Evolutionary conservation across 1,284 basidiomycete species (phyloP), one percentile per base, ranked within the genome.

Genomic region (Tranzscheliella williamsii): DNA sequence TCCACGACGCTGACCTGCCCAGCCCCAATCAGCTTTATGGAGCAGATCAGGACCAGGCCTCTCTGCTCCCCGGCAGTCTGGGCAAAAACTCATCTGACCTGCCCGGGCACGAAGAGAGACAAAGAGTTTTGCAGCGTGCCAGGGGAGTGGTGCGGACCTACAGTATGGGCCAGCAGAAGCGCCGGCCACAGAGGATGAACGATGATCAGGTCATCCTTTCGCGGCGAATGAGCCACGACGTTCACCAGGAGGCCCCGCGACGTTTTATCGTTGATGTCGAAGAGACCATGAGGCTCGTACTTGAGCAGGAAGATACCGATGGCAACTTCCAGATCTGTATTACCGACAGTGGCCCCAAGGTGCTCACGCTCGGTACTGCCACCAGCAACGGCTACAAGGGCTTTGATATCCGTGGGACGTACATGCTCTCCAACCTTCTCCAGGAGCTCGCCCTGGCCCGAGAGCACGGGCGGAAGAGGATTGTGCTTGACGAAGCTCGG

Each of bases 371-470:
- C 48, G 94, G 95, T 17, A 98, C 95, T 0, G 92, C 91, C 4
- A 91, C 91, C 21, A 93, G 90, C 78, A 97, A 98, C 80, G 94
- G 93, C 4, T 95, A 92, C 85, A 95, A 67, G 32, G 67, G 71
- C 20, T 60, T 73, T 17, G 95, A 98, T 79, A 90, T 96, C 56
- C 84, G 92, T 8, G 75, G 75, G 33, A 76, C 72, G 6, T 77
- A 98, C 81, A 97, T 96, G 94, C 83, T 98, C 31, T 97, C 94
- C 11, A 98, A 96, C 79, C 85, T 98, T n/a, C 83, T 98, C 22
- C 95, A 98, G 82, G 94, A 98, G 79, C 86, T 98, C 32, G 95
- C 94, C 1, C 85, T 98, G 23, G 94, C 94, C n/a, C 86, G 90
- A 12, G 93, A 97, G 75, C 91, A 92, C 78, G 89, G 90, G 45